phyloP scores from a whole-genome alignment of 768 basidiomycete species.

The Pleurotus cornucopiae region DNA sequence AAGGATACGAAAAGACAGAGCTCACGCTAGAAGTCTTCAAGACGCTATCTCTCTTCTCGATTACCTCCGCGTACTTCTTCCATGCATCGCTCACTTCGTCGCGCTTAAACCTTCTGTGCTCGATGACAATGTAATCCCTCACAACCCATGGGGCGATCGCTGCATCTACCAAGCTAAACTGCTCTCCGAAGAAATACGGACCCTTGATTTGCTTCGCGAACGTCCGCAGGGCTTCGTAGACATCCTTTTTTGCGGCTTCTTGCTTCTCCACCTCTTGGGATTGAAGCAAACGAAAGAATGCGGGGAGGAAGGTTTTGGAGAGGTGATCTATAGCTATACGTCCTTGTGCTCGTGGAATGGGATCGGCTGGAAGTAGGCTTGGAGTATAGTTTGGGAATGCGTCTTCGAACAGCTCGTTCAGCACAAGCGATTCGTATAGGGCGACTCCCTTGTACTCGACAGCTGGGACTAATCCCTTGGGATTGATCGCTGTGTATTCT shows the following conservation, averaged over 20 bases:
- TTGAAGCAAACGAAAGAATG: constrained; percentile 45
- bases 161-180: constrained; percentile 50
- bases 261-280: constrained; percentile 29
- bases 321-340: constrained; percentile 59
- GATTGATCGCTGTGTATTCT: constrained; percentile 44
- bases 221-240: constrained; percentile 23
- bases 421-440: constrained; percentile 60
- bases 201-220: constrained; percentile 33
- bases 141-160: constrained; percentile 52
- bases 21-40: constrained; percentile 39
- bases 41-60: constrained; percentile 43
- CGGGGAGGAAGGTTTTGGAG: constrained; percentile 47
- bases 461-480: constrained; percentile 65
- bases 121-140: constrained; percentile 41
- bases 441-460: constrained; percentile 49
- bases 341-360: constrained; percentile 43
- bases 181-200: constrained; percentile 53
- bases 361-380: constrained; percentile 47
- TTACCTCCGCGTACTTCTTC: constrained; percentile 36
- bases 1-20: not conserved
- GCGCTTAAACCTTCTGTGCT: constrained; percentile 44
- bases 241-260: constrained; percentile 21
- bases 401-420: constrained; percentile 68
- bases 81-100: constrained; percentile 39
- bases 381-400: constrained; percentile 42